Evolutionary conservation across 2,329 filamentous ascomycete genomes (phyloP), one percentile per base, ranked within the genome.

Genomic region (Paraphoma sp.): DNA sequence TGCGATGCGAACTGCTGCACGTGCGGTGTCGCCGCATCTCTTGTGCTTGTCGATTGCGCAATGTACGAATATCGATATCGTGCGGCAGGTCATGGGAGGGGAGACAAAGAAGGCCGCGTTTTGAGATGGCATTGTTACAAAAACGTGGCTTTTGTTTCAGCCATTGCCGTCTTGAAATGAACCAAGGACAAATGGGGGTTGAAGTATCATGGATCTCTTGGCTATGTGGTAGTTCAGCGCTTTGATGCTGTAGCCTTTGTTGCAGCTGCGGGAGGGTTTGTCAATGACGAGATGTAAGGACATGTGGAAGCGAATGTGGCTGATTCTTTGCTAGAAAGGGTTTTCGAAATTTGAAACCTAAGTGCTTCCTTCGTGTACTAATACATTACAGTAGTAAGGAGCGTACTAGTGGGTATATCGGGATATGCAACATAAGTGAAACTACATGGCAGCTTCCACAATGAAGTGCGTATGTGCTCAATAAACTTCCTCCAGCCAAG

Each of bases 381-480:
- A 53, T 63, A 50, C 48, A 53, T 50, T 57, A 53, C 42, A 59
- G 33, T 58, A 14, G 10, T 62, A 65, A 53, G 40, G 60, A 65
- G 58, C 46, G 60, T 63, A 63, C 50, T 60, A 65, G 62, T 65
- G 62, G 57, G 57, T 61, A 63, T 63, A 23, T 23, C 23, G 23
- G 23, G 23, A 23, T 51, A 53, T 48, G 47, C 33, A 36, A 48
- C 31, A 48, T 46, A 29, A 33, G 36, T 36, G 33, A 9, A 16
- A 30, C n/a, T 12, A 48, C 16, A 14, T 31, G 16, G 11, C 12
- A 51, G 53, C 11, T 33, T 38, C 47, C 11, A 30, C 44, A 47
- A 51, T 45, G 29, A 43, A 28, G 16, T 12, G 14, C 29, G 7
- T 29, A 10, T 28, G 46, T 48, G 44, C 48, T 45, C 33, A 43